These are phyloP conservation scores for Shiraia bambusicola DNA, from an alignment of 2,329 filamentous ascomycete species.

Conservation along the genomic window DNA sequence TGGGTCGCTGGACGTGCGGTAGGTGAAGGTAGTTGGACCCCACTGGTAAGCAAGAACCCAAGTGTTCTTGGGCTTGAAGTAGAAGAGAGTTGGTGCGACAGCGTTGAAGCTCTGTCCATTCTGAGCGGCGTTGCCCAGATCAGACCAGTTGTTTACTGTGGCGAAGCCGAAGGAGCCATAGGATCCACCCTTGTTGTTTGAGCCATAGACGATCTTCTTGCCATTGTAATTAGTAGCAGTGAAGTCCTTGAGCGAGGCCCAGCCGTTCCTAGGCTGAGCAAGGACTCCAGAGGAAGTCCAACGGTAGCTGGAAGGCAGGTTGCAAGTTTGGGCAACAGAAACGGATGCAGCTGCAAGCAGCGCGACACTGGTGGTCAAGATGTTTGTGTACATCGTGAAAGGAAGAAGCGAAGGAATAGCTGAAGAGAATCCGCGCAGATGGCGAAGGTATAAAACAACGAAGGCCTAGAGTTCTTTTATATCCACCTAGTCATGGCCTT, in stretches of 20 bases:
- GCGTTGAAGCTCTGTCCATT: slow-evolving; percentile 50
- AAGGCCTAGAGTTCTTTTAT: background rate
- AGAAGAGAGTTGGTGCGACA: slow-evolving; percentile 65
- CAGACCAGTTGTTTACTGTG: slow-evolving; percentile 55
- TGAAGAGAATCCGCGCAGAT: background rate
- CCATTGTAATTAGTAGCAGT: slow-evolving; percentile 58
- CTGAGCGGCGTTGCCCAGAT: slow-evolving; percentile 56
- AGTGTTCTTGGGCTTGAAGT: slow-evolving; percentile 60
- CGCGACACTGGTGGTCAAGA: slow-evolving; percentile 4
- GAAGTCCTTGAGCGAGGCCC: slow-evolving; percentile 65
- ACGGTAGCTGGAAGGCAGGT: slow-evolving; percentile 56
- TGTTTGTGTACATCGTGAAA: background rate
- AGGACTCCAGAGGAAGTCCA: slow-evolving; percentile 58
- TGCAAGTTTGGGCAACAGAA: slow-evolving; percentile 42
- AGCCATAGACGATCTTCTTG: slow-evolving; percentile 62
- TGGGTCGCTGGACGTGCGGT: slow-evolving; percentile 61
- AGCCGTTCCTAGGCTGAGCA: slow-evolving; percentile 56
- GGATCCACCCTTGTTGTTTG: slow-evolving; percentile 47
- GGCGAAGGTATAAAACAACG: background rate
- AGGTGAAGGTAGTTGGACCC: slow-evolving; percentile 61
- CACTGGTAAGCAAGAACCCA: slow-evolving; percentile 70
- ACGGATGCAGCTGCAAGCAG: slow-evolving; percentile 14
- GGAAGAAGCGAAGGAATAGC: background rate
- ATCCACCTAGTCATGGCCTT: background rate
- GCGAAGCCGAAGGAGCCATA: slow-evolving; percentile 63